Conservation (phyloP, 2,329 filamentous ascomycete genomes). For the Nemania bipapillata region DNA sequence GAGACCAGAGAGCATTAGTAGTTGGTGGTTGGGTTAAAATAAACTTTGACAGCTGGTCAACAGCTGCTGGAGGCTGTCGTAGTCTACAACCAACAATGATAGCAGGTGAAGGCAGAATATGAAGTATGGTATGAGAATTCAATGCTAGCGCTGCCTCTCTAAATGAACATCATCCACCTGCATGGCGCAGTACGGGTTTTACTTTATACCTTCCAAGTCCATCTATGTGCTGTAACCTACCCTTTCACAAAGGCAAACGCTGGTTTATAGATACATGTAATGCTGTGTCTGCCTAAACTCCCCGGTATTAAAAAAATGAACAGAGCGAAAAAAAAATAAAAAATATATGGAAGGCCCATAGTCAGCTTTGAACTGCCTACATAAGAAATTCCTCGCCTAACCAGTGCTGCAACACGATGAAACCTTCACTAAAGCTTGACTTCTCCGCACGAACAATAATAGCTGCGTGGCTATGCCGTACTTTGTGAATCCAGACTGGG, state of each 20-base stretch:
- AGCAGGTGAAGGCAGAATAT: too few relatives aligned
- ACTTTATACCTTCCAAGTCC: background rate
- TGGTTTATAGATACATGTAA: too few relatives aligned
- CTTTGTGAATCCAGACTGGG: slow-evolving; percentile 78
- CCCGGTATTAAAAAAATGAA: too few relatives aligned
- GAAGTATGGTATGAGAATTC: too few relatives aligned
- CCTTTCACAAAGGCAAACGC: too few relatives aligned
- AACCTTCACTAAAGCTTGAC: slow-evolving; percentile 77
- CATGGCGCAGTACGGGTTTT: background rate
- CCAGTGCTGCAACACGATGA: slow-evolving; percentile 83
- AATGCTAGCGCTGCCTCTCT: too few relatives aligned
- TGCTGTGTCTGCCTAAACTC: too few relatives aligned
- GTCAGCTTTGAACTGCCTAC: slow-evolving; percentile 55
- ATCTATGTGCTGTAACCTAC: background rate
- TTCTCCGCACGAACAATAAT: slow-evolving; percentile 83
- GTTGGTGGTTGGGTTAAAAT: background rate
- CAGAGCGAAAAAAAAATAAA: too few relatives aligned
- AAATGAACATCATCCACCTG: too few relatives aligned
- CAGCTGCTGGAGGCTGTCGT: slow-evolving; percentile 11
- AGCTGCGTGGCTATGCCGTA: slow-evolving; percentile 85
- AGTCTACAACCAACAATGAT: too few relatives aligned
- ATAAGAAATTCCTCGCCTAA: slow-evolving; percentile 76
- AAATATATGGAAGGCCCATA: background rate
- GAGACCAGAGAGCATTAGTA: too few relatives aligned
- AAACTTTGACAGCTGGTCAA: background rate